Evolutionary conservation across 2,329 filamentous ascomycete genomes (phyloP).

Genomic region (Colletotrichum chrysophilum): DNA sequence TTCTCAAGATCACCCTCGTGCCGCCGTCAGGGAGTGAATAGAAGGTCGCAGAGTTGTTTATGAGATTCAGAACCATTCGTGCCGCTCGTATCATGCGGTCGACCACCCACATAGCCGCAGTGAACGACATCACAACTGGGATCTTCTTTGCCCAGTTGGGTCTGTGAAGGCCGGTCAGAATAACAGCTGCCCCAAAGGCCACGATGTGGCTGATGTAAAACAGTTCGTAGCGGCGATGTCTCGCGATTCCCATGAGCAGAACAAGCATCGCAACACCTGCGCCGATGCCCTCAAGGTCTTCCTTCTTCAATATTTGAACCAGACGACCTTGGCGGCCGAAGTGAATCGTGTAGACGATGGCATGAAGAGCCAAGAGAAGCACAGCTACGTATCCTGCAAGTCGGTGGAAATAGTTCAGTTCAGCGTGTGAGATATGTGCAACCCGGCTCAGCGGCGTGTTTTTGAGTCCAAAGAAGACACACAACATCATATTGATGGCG

Average conservation of each 20-base stretch:
- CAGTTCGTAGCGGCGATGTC: constrained; percentile 46
- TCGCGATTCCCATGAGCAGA: constrained; percentile 36
- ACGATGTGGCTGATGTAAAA: constrained; percentile 51
- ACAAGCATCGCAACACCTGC: constrained; percentile 42
- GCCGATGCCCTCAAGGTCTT: constrained; percentile 40
- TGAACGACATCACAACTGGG: constrained; percentile 41
- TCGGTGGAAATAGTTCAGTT: constrained; percentile 52
- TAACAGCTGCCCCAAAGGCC: constrained; percentile 44
- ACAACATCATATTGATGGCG: constrained; percentile 42
- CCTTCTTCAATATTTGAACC: constrained; percentile 29
- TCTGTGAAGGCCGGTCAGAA: constrained; percentile 48
- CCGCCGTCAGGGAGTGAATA: constrained; percentile 48
- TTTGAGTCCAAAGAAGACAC: constrained; percentile 49
- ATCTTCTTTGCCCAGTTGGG: constrained; percentile 42
- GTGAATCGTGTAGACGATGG: constrained; percentile 34
- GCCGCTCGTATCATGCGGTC: constrained; percentile 47
- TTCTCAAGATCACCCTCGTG: constrained; percentile 50
- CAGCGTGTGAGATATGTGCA: constrained; percentile 47
- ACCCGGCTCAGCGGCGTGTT: constrained; percentile 50
- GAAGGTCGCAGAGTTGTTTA: constrained; percentile 46
- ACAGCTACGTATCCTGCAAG: constrained; percentile 48
- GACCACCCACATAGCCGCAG: constrained; percentile 42
- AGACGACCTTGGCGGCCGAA: constrained; percentile 29
- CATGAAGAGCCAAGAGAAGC: constrained; percentile 40
- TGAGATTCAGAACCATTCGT: constrained; percentile 32